Percentiles rank a stretch among this genome's conserved stretches.
Evolutionary conservation across 768 basidiomycete species (phyloP).

Genomic region (Amyloporia xantha): DNA sequence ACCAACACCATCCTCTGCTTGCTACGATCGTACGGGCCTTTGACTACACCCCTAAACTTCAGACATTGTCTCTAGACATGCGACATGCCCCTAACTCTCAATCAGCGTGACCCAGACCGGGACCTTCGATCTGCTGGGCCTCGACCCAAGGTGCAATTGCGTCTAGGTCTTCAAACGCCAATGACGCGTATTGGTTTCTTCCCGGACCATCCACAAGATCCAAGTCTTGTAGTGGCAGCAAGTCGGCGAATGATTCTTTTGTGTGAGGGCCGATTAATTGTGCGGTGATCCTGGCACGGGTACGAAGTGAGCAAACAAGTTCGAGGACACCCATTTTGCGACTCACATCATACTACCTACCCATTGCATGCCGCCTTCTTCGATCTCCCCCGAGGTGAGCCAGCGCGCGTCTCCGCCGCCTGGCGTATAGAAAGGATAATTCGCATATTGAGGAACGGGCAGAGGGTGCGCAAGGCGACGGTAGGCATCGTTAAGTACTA

Average conservation of each 20-base stretch:
- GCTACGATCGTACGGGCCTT: no score
- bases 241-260: slow-evolving; percentile 28
- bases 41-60: no score
- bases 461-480: slow-evolving; percentile 46
- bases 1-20: no score
- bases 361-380: slow-evolving; percentile 63
- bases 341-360: slow-evolving; percentile 64
- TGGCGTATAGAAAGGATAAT: slow-evolving; percentile 70
- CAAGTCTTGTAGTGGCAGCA: slow-evolving; percentile 37
- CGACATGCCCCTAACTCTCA: background rate
- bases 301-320: background rate
- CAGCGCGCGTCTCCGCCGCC: slow-evolving; percentile 65
- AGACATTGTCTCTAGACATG: no score
- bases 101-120: slow-evolving; percentile 52
- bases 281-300: slow-evolving; percentile 46
- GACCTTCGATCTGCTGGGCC: slow-evolving; percentile 59
- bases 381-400: slow-evolving; percentile 41
- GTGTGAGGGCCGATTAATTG: slow-evolving; percentile 47
- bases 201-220: slow-evolving; percentile 42
- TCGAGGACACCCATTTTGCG: background rate
- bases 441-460: slow-evolving; percentile 46
- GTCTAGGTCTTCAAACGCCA: slow-evolving; percentile 62
- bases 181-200: slow-evolving; percentile 59
- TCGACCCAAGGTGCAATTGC: slow-evolving; percentile 79
- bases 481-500: slow-evolving; percentile 24